These are phyloP conservation scores for Exsudoporus floridanus DNA, from an alignment of 1,284 basidiomycete species.

Conservation along the genomic window DNA sequence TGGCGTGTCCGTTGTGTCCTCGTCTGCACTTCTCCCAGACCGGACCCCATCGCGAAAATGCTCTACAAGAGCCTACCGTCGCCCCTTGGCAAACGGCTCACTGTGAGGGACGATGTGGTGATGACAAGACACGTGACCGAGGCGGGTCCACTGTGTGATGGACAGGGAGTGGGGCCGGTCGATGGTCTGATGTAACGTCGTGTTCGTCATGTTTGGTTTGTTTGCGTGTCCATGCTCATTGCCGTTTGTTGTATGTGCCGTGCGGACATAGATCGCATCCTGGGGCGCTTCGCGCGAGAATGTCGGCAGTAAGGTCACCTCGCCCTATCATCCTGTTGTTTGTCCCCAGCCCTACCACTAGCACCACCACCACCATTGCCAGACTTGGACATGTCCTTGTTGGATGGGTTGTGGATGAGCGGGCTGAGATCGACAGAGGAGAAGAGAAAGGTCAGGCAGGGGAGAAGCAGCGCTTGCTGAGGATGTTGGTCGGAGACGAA, in stretches of 20 bases:
- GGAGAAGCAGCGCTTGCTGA: constrained; percentile 52
- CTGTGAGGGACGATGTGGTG: constrained; percentile 41
- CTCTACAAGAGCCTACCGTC: constrained; percentile 64
- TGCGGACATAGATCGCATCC: constrained; percentile 34
- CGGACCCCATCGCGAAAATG: constrained; percentile 34
- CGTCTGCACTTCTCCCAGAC: constrained; percentile 25
- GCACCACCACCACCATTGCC: background rate
- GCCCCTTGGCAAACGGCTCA: constrained; percentile 63
- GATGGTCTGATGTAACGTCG: constrained; percentile 48
- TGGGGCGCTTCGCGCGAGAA: constrained; percentile 38
- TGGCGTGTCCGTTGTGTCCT: constrained; percentile 21
- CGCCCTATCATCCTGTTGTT: constrained; percentile 13
- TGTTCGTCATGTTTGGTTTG: constrained; percentile 4
- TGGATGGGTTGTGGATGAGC: constrained; percentile 22
- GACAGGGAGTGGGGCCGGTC: too few species aligned
- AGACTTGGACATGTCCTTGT: constrained; percentile 34
- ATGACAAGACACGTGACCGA: constrained; percentile 3
- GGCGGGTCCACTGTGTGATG: too few species aligned
- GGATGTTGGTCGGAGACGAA: constrained; percentile 28
- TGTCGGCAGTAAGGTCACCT: constrained; percentile 15
- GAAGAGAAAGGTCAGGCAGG: constrained; percentile 56
- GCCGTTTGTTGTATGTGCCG: background rate
- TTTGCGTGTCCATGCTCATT: background rate
- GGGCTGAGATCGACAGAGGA: constrained; percentile 35
- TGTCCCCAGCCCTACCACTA: background rate